These are phyloP conservation scores for Eimeria tenella DNA, from an alignment of 169 alveolate species.

Conservation along the genomic window DNA sequence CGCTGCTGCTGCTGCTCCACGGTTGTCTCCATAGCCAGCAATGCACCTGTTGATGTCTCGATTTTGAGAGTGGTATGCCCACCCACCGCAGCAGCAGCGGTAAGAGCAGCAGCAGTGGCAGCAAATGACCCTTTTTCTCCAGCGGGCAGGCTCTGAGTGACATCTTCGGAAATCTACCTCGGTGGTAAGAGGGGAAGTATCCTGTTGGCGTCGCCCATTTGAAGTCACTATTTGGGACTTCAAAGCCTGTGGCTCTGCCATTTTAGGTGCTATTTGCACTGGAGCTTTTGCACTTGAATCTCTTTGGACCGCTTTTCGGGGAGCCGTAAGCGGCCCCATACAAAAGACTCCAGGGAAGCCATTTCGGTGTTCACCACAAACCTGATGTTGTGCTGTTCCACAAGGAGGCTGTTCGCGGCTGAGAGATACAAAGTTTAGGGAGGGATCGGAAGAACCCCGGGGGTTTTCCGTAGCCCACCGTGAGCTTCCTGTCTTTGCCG, in stretches of 20 bases:
- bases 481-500: neutral
- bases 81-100: neutral
- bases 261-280: neutral
- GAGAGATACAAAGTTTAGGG: neutral
- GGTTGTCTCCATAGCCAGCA: too few species aligned
- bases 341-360: neutral
- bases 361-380: neutral
- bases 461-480: neutral
- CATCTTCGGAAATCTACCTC: neutral
- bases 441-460: neutral
- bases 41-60: too few species aligned
- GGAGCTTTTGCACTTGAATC: neutral
- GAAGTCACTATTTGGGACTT: neutral
- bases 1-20: neutral
- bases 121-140: neutral
- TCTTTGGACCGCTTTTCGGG: neutral
- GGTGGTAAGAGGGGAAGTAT: neutral
- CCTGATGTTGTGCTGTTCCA: neutral
- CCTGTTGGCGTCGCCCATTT: neutral
- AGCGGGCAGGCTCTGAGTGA: neutral
- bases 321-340: neutral
- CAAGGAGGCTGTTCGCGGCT: neutral
- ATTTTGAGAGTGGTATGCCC: neutral
- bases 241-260: neutral
- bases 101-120: conserved; percentile 29